Base-by-base conservation (phyloP, 352 stramenopile species). In the Phytophthora podocarpi region DNA sequence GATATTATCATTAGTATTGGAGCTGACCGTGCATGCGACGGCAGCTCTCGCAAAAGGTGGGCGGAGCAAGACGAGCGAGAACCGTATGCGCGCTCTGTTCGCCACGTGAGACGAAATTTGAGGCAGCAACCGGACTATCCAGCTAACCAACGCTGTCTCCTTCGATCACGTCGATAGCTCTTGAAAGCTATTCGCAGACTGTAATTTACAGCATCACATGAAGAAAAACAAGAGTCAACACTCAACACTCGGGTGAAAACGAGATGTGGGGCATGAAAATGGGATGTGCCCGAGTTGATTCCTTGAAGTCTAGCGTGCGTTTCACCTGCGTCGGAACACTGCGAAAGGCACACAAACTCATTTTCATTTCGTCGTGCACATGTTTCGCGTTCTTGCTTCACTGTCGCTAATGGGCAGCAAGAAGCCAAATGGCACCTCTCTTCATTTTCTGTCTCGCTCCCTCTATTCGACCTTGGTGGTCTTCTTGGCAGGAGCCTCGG, bases 381-480 rank as follows among this genome's bases (percentile, higher is more conserved):
- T 35, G 15, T n/a, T 50, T 57, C 10, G 24, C 37, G 16, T 62
- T 52, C 30, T 49, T 43, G 10, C 18, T 20, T 20, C 16, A 48
- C 41, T 62, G 39, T 36, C 41, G n/a, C 20, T 55, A 60, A 28
- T 21, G 26, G 31, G n/a, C 26, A 62, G 37, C 54, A 46, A 35
- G 4, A 40, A 40, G 48, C 41, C 39, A 36, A n/a, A 49, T 45
- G 28, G 18, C 30, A 56, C 34, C 50, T 48, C 18, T 39, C 51
- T 50, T 50, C 49, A 50, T 5, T 52, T 51, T 31, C 37, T 30
- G 31, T 37, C 21, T 27, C 21, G 41, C 27, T 27, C 24, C 41
- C 41, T 71, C 60, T 80, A 80, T 63, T 91, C 84, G 43, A 80
- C 59, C 70, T 93, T 91, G 64, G 66, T 39, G 58, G 86, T 89